A percentile compares a stretch with the other conserved stretches of the same genome.
Evolutionary conservation across 108 stramenopile species (phyloP).

Genomic region (Cylindrotheca closterium): DNA sequence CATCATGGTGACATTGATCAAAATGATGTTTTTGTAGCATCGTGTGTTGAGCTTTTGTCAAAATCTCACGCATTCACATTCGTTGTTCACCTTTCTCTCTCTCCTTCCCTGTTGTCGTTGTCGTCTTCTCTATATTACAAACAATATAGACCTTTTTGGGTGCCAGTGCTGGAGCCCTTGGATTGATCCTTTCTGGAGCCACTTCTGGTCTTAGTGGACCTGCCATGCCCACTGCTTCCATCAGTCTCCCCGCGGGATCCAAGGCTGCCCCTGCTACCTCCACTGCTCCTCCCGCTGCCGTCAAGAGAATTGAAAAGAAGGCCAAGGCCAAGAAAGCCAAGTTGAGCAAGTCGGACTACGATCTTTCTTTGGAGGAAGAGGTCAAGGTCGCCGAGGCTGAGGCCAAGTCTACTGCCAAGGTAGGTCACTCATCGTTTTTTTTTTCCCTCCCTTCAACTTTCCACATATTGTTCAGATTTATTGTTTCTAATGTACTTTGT

Average conservation of each 20-base stretch:
- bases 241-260: constrained; percentile 5
- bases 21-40: not conserved
- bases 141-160: constrained; percentile 72
- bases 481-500: constrained; percentile 1
- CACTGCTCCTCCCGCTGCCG: constrained; percentile 19
- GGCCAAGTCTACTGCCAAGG: constrained; percentile 31
- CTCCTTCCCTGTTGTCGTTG: not conserved
- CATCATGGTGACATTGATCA: not conserved
- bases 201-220: constrained; percentile 38
- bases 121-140: constrained; percentile 6
- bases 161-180: constrained; percentile 58
- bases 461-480: not conserved
- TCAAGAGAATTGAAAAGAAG: constrained; percentile 34
- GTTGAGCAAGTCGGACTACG: constrained; percentile 29
- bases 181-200: constrained; percentile 31
- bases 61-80: not conserved
- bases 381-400: constrained; percentile 44
- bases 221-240: constrained; percentile 29
- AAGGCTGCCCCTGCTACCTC: constrained; percentile 18
- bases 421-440: constrained; percentile 5
- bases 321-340: constrained; percentile 20
- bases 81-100: constrained; percentile 2
- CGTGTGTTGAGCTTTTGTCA: not conserved
- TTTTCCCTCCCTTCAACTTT: not conserved
- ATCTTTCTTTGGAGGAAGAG: constrained; percentile 33